Conservation (phyloP, 768 basidiomycete species). For the Phaeotremella skinneri region DNA sequence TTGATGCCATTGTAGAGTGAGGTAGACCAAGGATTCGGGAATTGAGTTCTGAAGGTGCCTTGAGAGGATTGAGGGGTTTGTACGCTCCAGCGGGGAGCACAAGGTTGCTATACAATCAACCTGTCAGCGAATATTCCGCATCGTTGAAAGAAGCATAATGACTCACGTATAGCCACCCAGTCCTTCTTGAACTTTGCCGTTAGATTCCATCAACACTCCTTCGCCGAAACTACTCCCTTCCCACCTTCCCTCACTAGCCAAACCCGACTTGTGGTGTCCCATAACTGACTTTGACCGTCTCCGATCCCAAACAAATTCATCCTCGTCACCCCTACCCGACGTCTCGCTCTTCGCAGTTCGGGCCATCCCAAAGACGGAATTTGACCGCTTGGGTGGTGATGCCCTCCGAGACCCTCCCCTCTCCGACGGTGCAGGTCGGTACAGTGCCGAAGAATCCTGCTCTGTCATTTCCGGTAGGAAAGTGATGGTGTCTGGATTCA, state of each 20-base stretch:
- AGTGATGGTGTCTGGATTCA: constrained; percentile 44
- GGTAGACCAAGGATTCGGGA: constrained; percentile 73
- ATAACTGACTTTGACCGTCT: constrained; percentile 33
- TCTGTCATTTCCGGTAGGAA: constrained; percentile 44
- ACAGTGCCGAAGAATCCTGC: constrained; percentile 27
- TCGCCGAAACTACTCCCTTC: constrained; percentile 44
- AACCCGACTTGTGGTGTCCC: constrained; percentile 24
- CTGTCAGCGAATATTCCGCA: background rate
- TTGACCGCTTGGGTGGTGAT: constrained; percentile 16
- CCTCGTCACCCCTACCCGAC: constrained; percentile 11
- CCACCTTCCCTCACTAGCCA: constrained; percentile 19
- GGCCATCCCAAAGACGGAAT: constrained; percentile 19
- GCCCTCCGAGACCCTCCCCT: constrained; percentile 17
- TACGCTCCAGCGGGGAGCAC: constrained; percentile 57
- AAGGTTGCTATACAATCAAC: constrained; percentile 50
- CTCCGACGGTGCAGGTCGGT: constrained; percentile 20
- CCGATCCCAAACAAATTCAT: constrained; percentile 15
- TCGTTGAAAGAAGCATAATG: background rate
- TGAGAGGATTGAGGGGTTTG: constrained; percentile 51
- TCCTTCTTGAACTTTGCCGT: constrained; percentile 38
- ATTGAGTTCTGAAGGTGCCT: constrained; percentile 60
- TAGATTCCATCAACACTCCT: constrained; percentile 45
- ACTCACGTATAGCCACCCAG: constrained; percentile 45
- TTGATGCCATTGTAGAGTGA: constrained; percentile 82
- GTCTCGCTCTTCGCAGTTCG: constrained; percentile 7